phyloP scores from a whole-genome alignment of 805 yeast genomes.

The Metschnikowia baotianmanensis region DNA sequence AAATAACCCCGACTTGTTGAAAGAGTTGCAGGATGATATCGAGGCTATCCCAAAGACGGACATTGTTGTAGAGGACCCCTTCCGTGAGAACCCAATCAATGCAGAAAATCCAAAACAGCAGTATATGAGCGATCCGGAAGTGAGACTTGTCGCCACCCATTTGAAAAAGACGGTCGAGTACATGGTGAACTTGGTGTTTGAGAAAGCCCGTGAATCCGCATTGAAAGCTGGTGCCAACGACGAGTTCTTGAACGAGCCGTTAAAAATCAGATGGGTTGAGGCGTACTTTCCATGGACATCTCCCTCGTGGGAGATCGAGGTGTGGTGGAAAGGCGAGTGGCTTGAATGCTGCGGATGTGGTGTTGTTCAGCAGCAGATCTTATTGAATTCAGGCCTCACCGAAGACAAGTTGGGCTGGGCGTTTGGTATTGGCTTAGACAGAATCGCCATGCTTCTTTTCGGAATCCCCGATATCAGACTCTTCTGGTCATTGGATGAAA shows the following conservation, averaged over 20 bases:
- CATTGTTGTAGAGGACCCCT: constrained; percentile 75
- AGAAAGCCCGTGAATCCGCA: constrained; percentile 63
- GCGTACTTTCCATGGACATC: constrained; percentile 98
- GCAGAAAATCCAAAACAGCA: constrained; percentile 76
- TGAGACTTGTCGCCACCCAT: constrained; percentile 68
- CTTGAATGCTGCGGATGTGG: constrained; percentile 97
- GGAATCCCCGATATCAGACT: constrained; percentile 94
- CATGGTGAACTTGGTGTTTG: constrained; percentile 78
- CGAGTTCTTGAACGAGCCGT: constrained; percentile 65
- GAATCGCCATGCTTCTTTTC: constrained; percentile 93
- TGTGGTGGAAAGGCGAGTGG: constrained; percentile 99
- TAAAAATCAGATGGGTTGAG: constrained; percentile 90
- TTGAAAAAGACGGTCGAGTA: constrained; percentile 84
- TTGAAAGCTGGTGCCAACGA: constrained; percentile 55
- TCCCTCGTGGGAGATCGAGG: constrained; percentile 98
- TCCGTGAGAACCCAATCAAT: constrained; percentile 44
- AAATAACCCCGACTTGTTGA: constrained; percentile 43
- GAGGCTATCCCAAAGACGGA: constrained; percentile 62
- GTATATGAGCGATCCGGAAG: constrained; percentile 68
- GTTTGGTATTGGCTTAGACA: constrained; percentile 91
- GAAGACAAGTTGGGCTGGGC: constrained; percentile 88
- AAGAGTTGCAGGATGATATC: constrained; percentile 47
- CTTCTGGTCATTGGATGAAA: constrained; percentile 83
- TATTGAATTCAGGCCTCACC: constrained; percentile 64
- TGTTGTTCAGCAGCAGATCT: constrained; percentile 74